Conservation (phyloP, 257 asterid genomes). For the Euphrasia confusa region DNA sequence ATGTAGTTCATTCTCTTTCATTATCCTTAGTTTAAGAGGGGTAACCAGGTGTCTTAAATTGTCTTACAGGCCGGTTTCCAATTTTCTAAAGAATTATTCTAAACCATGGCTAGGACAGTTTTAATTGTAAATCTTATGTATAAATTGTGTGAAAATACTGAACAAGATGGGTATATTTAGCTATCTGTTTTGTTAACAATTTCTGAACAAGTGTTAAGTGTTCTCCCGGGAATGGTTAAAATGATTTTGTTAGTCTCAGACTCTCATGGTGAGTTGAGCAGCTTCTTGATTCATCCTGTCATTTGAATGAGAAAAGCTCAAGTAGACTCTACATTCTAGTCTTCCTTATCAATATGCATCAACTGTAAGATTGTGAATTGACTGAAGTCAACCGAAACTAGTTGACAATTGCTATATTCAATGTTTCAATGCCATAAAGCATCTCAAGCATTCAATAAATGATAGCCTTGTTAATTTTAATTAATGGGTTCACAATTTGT, state of each 20-base stretch:
- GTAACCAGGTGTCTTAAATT: background rate
- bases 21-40: background rate
- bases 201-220: background rate
- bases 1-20: background rate
- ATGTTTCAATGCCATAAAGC: background rate
- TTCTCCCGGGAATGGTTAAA: background rate
- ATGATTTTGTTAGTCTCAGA: background rate
- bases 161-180: background rate
- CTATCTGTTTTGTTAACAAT: background rate
- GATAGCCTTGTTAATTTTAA: constrained; percentile 3
- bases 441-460: background rate
- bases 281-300: constrained; percentile 8
- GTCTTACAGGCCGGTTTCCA: background rate
- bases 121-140: constrained; percentile 4
- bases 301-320: constrained; percentile 2
- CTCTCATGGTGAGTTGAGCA: background rate
- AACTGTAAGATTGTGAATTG: background rate
- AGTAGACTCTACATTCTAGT: constrained; percentile 9
- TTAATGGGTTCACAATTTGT: background rate
- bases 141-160: constrained; percentile 5
- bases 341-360: background rate
- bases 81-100: background rate
- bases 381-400: background rate
- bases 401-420: background rate
- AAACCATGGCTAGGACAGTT: background rate